A percentile compares a stretch with the other conserved stretches of the same genome.
These are phyloP conservation scores for Cucumis melo DNA, from an alignment of 306 rosid species.

Conservation along the genomic window DNA sequence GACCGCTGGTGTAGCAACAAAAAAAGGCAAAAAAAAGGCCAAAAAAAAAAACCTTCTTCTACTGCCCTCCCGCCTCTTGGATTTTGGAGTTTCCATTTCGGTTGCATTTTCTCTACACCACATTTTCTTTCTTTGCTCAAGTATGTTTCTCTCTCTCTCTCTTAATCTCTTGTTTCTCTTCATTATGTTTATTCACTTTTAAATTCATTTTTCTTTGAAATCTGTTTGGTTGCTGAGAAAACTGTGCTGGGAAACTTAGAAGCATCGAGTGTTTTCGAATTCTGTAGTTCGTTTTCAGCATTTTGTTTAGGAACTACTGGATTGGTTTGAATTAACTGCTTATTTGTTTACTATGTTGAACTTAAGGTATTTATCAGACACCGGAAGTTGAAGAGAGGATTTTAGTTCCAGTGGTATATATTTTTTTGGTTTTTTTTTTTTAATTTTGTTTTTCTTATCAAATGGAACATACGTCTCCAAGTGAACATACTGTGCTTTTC, in stretches of 20 bases:
- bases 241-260: neutral
- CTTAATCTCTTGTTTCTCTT: neutral
- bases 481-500: neutral
- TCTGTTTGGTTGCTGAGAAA: constrained; percentile 3
- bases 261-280: neutral
- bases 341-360: neutral
- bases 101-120: neutral
- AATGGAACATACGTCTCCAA: neutral
- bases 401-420: neutral
- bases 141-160: constrained; percentile 16
- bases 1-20: neutral
- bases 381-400: neutral
- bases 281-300: neutral
- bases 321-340: neutral
- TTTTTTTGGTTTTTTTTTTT: neutral
- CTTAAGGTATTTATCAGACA: neutral
- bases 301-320: neutral
- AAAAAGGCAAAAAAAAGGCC: neutral
- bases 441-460: neutral
- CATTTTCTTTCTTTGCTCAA: constrained; percentile 4
- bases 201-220: neutral
- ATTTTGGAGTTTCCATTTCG: constrained; percentile 14
- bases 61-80: constrained; percentile 12
- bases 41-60: neutral
- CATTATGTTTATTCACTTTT: neutral